Base-by-base conservation (phyloP, 176 grass and related monocot genomes). In the Secale cereale region DNA sequence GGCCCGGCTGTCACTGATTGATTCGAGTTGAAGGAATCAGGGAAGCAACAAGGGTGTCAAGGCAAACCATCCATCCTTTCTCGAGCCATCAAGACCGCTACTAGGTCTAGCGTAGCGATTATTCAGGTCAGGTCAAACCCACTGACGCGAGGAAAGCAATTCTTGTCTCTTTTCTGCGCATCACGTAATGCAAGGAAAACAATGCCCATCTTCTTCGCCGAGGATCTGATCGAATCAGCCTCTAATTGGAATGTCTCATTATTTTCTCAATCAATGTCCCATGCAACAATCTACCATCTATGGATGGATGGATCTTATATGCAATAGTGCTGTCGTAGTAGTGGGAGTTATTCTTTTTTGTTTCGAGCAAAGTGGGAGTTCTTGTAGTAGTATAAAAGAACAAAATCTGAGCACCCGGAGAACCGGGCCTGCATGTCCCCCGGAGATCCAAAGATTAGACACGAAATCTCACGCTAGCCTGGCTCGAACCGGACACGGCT, bases 341-440 rank as follows among this genome's bases (percentile, higher is more conserved):
- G 33, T 33, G 3, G 30, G 9, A 39, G 37, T 39, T n/a, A n/a
- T n/a, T n/a, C n/a, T n/a, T n/a, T n/a, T n/a, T n/a, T n/a, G n/a
- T n/a, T n/a, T n/a, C n/a, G n/a, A n/a, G n/a, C n/a, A n/a, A n/a
- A 39, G 37, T 10, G 37, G 37, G 37, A 39, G 37, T 39, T 37
- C 3, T 36, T 31, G 30, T 31, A 43, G 16, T 31, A 1, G 3
- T 35, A 22, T 11, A 71, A 72, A 72, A 45, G 70, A 73, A 57
- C 22, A 67, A 85, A 29, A 37, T 45, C 5, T 40, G 19, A 17
- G 6, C 32, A 6, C 23, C 87, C 86, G 66, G 77, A 89, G 35
- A 76, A 85, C 82, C 76, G 66, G 87, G 82, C 46, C 31, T 25
- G 81, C 82, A 74, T 89, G 87, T 85, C 78, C 76, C 68, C 87